A percentile compares a stretch with the other conserved stretches of the same genome.
Evolutionary conservation across 2,329 filamentous ascomycete genomes (phyloP).

Genomic region (Emericellopsis cladophorae): DNA sequence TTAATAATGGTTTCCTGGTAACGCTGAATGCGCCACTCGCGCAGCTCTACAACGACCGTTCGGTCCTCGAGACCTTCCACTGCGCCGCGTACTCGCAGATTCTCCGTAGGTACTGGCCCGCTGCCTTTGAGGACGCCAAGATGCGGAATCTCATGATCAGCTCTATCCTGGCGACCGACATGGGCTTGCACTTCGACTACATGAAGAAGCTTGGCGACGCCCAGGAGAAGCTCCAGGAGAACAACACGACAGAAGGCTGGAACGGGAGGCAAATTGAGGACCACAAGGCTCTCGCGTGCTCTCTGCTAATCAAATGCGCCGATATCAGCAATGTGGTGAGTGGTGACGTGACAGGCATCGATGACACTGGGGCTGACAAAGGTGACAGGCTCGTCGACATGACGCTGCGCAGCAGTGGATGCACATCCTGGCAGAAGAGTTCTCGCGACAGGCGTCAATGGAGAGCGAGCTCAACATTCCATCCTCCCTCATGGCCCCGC

Average conservation of each 20-base stretch:
- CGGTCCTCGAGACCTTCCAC: slow-evolving; percentile 93
- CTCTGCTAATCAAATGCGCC: slow-evolving; percentile 90
- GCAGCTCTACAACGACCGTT: slow-evolving; percentile 92
- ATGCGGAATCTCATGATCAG: slow-evolving; percentile 91
- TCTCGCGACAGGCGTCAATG: slow-evolving; percentile 85
- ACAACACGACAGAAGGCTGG: slow-evolving; percentile 59
- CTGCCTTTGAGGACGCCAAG: slow-evolving; percentile 61
- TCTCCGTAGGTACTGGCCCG: slow-evolving; percentile 81
- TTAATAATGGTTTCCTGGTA: slow-evolving; percentile 94
- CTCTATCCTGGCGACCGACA: slow-evolving; percentile 94
- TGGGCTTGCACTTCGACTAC: slow-evolving; percentile 94
- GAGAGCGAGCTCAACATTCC: slow-evolving; percentile 78
- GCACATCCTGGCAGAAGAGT: slow-evolving; percentile 87
- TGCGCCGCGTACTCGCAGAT: slow-evolving; percentile 96
- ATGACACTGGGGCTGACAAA: not conserved
- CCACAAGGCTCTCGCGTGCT: slow-evolving; percentile 71
- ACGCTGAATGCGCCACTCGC: slow-evolving; percentile 86
- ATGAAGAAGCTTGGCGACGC: slow-evolving; percentile 79
- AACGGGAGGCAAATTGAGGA: slow-evolving; percentile 63
- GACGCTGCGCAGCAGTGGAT: slow-evolving; percentile 81
- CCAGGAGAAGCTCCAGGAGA: slow-evolving; percentile 63
- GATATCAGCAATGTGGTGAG: slow-evolving; percentile 96
- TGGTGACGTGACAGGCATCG: slow-evolving; percentile 11
- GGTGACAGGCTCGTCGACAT: slow-evolving; percentile 63
- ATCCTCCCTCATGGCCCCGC: slow-evolving; percentile 74